Evolutionary conservation across 2,329 filamentous ascomycete genomes (phyloP), one percentile per base, ranked within the genome.

Genomic region (Sclerotinia sclerotiorum): DNA sequence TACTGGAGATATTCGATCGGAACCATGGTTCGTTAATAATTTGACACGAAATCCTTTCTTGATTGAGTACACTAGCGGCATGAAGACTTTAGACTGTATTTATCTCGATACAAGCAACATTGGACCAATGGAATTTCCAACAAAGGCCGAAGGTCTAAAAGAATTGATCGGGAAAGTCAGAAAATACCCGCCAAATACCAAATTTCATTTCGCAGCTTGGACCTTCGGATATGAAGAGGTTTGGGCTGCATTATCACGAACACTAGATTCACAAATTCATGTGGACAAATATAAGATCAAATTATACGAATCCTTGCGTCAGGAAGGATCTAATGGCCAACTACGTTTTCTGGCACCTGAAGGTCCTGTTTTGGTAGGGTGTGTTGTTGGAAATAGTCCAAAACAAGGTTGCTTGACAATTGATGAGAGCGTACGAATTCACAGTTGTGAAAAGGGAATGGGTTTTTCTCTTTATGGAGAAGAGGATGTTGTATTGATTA

Each of bases 151-250:
- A 65, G 94, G 94, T 0, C 81, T 97, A 15, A 81, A 81, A 0
- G 91, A 97, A 75, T 83, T 97, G 0, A 75, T 97, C 1, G 79
- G 81, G 5, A 90, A 93, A 72, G 84, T 97, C 0, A 78, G 80
- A 0, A 76, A 80, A 32, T 97, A 94, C 77, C 90, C 93, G 0
- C 70, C 81, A 1, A 86, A 92, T 51, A 97, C 93, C 0, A 78
- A 90, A 0, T 97, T 97, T 74, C 91, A 97, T 77, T 84, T 98
- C 57, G 87, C 93, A 68, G 87, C 93, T 0, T 97, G 94, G 93
- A 97, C 94, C 0, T 95, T 95, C 76, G 92, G 91, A 0, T 97
- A 97, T 71, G 94, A 98, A 77, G 91, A 97, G 65, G 93, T 97
- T 0, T 97, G 93, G 93, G 82, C 93, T 69, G 90, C 92, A 0